Evolutionary conservation across 345 rosid species (phyloP).

Genomic region (Dipteronia sinensis): DNA sequence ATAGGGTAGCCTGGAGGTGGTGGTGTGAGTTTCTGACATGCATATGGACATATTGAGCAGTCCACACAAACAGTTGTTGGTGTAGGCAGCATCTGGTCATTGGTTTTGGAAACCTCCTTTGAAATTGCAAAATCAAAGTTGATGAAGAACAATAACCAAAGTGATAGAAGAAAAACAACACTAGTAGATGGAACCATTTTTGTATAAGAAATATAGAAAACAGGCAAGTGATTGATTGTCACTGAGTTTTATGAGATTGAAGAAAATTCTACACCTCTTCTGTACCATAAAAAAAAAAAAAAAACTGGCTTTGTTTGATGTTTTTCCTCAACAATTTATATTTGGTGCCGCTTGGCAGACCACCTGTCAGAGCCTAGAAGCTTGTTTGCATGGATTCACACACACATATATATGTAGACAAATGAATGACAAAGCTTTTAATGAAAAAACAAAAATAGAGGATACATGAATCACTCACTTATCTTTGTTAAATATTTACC

Average conservation of each 20-base stretch:
- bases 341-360: slow-evolving; percentile 48
- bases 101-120: slow-evolving; percentile 22
- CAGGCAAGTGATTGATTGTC: neutral
- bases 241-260: slow-evolving; percentile 13
- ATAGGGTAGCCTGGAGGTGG: slow-evolving; percentile 31
- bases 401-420: neutral
- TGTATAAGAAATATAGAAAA: neutral
- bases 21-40: slow-evolving; percentile 33
- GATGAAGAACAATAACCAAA: slow-evolving; percentile 23
- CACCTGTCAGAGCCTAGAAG: slow-evolving; percentile 39
- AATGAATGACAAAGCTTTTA: neutral
- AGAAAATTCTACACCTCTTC: neutral
- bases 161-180: slow-evolving; percentile 13
- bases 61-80: slow-evolving; percentile 15
- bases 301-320: slow-evolving; percentile 8
- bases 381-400: slow-evolving; percentile 20
- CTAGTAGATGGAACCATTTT: slow-evolving; percentile 25
- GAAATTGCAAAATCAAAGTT: slow-evolving; percentile 21
- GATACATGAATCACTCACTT: too few species aligned
- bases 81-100: neutral
- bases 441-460: too few species aligned
- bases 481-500: too few species aligned
- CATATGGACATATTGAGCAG: slow-evolving; percentile 33
- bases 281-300: slow-evolving; percentile 15
- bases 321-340: slow-evolving; percentile 18